Conservation (phyloP, 1,139 yeast species). For the Pichia sp. region DNA sequence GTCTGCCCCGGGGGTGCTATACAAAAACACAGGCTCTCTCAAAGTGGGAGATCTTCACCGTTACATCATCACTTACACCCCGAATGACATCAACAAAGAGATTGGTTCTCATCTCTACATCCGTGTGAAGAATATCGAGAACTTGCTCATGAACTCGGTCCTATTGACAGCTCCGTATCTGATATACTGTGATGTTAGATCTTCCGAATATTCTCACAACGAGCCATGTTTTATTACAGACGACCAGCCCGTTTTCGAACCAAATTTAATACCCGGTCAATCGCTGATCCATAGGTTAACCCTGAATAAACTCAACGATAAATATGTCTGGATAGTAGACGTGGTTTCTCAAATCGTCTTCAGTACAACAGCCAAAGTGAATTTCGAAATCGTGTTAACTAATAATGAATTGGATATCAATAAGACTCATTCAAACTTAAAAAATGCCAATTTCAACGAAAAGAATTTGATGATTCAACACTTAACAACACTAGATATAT, state of each 20-base stretch:
- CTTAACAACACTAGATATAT: slow-evolving; percentile 66
- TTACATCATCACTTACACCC: slow-evolving; percentile 30
- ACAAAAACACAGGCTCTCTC: slow-evolving; percentile 34
- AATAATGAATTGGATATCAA: slow-evolving; percentile 46
- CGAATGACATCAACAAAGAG: slow-evolving; percentile 17
- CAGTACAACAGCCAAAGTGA: slow-evolving; percentile 63
- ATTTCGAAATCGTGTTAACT: slow-evolving; percentile 68
- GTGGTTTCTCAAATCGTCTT: slow-evolving; percentile 84
- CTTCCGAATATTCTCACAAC: slow-evolving; percentile 60
- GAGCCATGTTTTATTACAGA: slow-evolving; percentile 55
- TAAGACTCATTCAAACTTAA: slow-evolving; percentile 30
- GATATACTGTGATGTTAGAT: slow-evolving; percentile 79
- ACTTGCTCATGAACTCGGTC: slow-evolving; percentile 79
- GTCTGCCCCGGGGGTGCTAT: slow-evolving; percentile 16
- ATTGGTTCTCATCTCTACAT: slow-evolving; percentile 45
- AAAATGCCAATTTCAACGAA: slow-evolving; percentile 30
- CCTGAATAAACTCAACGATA: slow-evolving; percentile 45
- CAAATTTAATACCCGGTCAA: slow-evolving; percentile 55
- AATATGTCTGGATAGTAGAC: slow-evolving; percentile 79
- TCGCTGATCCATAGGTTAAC: slow-evolving; percentile 47
- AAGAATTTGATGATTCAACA: slow-evolving; percentile 41
- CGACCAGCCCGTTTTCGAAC: slow-evolving; percentile 57
- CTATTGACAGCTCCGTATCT: slow-evolving; percentile 88
- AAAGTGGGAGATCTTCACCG: slow-evolving; percentile 61
- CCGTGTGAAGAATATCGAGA: slow-evolving; percentile 71